Evolutionary conservation across 495 filamentous ascomycete genomes (phyloP).

Genomic region (Hypomontagnella submonticulosa): DNA sequence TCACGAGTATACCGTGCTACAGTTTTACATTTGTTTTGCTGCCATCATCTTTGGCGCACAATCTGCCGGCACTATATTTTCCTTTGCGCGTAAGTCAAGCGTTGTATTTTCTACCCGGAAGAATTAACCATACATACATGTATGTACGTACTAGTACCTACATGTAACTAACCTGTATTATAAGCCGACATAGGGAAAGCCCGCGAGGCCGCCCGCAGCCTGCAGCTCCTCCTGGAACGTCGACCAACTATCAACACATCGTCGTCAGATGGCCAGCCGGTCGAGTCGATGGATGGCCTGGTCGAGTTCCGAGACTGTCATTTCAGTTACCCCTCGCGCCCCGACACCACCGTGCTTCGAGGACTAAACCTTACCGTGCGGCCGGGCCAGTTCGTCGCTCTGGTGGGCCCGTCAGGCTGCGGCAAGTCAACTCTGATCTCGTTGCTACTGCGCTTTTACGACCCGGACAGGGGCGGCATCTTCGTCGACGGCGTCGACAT

Average conservation of each 20-base stretch:
- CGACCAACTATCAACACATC: constrained; percentile 82
- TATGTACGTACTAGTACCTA: too few species aligned
- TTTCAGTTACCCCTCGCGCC: constrained; percentile 82
- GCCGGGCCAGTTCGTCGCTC: constrained; percentile 81
- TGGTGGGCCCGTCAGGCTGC: constrained; percentile 86
- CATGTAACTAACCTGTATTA: too few species aligned
- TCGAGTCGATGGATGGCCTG: constrained; percentile 69
- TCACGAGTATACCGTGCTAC: constrained; percentile 71
- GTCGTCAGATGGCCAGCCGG: constrained; percentile 73
- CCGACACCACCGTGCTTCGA: constrained; percentile 80
- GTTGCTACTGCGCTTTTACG: constrained; percentile 86
- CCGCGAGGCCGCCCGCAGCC: constrained; percentile 77
- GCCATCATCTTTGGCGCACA: constrained; percentile 85
- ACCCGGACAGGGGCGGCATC: constrained; percentile 76
- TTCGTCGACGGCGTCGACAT: constrained; percentile 81
- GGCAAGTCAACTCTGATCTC: constrained; percentile 86
- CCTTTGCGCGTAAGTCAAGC: too few species aligned
- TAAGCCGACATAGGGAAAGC: constrained; percentile 93
- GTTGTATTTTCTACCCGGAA: too few species aligned
- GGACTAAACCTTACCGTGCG: constrained; percentile 76
- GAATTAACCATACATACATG: too few species aligned
- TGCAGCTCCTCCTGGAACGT: constrained; percentile 82
- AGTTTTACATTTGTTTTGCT: constrained; percentile 84
- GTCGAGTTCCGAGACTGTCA: constrained; percentile 83
- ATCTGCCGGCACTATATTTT: constrained; percentile 85